Evolutionary conservation across 1,284 basidiomycete genomes (phyloP), one percentile per base, ranked within the genome.

Genomic region (Pyrrhoderma noxium): DNA sequence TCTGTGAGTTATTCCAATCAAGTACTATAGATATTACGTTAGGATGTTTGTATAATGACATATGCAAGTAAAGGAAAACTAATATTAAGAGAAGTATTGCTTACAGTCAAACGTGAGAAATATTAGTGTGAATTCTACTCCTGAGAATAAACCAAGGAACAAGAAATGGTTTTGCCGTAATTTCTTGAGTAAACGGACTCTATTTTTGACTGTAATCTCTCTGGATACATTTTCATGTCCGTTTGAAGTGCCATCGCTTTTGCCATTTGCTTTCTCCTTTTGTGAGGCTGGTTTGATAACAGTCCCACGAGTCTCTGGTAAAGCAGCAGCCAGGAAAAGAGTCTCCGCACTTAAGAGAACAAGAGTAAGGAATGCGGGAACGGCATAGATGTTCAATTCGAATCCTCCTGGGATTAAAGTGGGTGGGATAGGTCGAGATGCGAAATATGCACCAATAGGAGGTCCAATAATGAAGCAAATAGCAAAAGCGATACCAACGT

Each of bases 401-500:
- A 75, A 68, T 2, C 86, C 85, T 55, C 79, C 75, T 11, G 73
- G 67, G 41, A 71, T 72, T 60, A 80, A 65, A 8, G 78, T 75
- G 13, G 74, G 62, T 4, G 83, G 80, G 27, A 84, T 67, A n/a
- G 83, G 79, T 19, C 73, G 70, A 38, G 85, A 79, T 9, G 86
- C 86, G 65, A 89, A 89, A 64, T 89, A 88, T 7, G 85, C 88
- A 40, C 86, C 86, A 55, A 89, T 86, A 27, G 88, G 87, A 52
- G 85, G 87, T 16, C 88, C 88, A 45, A 89, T 83, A 68, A 86
- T 80, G 70, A 95, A 95, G 64, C 90, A 93, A 46, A 95, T 83
- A 7, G 90, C 89, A 62, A 96, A 96, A 1, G 93, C 93, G 49
- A 95, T 89, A 14, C 93, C 93, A 44, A 96, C 86, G 56, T 93